Base-by-base conservation (phyloP, 345 rosid genomes). In the Murraya koenigii region DNA sequence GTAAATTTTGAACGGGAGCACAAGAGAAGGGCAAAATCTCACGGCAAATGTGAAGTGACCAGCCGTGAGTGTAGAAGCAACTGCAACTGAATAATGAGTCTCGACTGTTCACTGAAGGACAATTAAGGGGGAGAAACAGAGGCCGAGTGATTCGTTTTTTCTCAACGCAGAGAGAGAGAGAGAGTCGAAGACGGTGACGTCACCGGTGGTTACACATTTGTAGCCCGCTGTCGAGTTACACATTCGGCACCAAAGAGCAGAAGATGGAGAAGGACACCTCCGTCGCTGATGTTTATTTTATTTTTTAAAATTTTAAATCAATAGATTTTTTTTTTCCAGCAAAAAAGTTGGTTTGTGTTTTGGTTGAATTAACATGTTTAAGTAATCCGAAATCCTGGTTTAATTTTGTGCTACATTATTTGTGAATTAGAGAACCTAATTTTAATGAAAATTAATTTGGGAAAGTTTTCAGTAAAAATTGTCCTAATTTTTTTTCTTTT, bases 241-340 rank as follows among this genome's bases (percentile, higher is more conserved):
- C 98, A 61, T 95, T 93, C 77, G 96, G 98, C 70, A 93, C 97
- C 76, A 93, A 95, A 78, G 99, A 95, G 83, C 97, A 97, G 0
- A 95, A 93, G 90, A 91, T 95, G 85, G 98, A 93, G 83, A 93
- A 92, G 82, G 98, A 95, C 77, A 93, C 96, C 69, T 93, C 99
- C 75, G 98, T 92, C 72, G 97, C 98, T 59, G 98, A 93, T 82
- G 8, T 52, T 74, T 36, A 47, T 64, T 71, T n/a, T 62, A 10
- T 54, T 7, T 66, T n/a, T 5, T 36, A 49, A 54, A 55, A 15
- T 75, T 69, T 3, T 71, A 41, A 20, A 72, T 69, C 39, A 2
- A 13, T 17, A 5, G 2, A 0, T n/a, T 17, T 36, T 30, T 30
- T 67, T 66, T n/a, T 8, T 1, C 33, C 41, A 20, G 41, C 38